Evolutionary conservation across 371 early-diverging fungal genomes (phyloP), one percentile per base, ranked within the genome.

Genomic region (Encephalitozoon intestinalis): DNA sequence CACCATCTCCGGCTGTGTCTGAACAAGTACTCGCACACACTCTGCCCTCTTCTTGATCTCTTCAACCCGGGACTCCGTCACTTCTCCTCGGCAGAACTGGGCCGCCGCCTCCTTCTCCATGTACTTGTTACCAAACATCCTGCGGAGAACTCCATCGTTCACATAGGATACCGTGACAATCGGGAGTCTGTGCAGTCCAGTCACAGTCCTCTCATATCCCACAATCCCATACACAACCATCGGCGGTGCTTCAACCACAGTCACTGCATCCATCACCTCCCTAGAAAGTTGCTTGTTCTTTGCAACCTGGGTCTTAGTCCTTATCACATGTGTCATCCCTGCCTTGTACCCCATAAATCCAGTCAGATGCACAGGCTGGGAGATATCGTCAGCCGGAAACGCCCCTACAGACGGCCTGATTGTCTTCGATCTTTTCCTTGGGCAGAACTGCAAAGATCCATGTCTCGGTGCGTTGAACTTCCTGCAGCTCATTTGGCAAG

Each of bases 91-190:
- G 89, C 89, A 90, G 88, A 86, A 92, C 91, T 89, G 95, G 93
- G 88, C 92, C 90, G 95, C 94, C 90, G 93, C 94, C 89, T 94
- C 93, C 92, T 96, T 93, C 86, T 93, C 91, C 37, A 44, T 88
- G 90, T 93, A 94, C 93, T 94, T 95, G 92, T 94, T 96, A 90
- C 94, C 93, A 91, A 95, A 95, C 92, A 95, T 96, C 85, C 97
- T 91, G 84, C 97, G 92, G 88, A 90, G 90, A 77, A 96, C 89
- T 82, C 94, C 94, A 82, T 98, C 97, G 81, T 90, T 89, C 78
- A 98, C 88, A 88, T 98, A 95, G 88, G 95, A 91, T 75, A 96
- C 95, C 93, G 95, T 92, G 86, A 98, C 94, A 84, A 95, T 95
- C 87, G 94, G 92, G 78, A 95, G 88, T 70, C 94, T 89, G 81